Evolutionary conservation across 2,329 filamentous ascomycete species (phyloP).

Genomic region (Neonectria sp.): DNA sequence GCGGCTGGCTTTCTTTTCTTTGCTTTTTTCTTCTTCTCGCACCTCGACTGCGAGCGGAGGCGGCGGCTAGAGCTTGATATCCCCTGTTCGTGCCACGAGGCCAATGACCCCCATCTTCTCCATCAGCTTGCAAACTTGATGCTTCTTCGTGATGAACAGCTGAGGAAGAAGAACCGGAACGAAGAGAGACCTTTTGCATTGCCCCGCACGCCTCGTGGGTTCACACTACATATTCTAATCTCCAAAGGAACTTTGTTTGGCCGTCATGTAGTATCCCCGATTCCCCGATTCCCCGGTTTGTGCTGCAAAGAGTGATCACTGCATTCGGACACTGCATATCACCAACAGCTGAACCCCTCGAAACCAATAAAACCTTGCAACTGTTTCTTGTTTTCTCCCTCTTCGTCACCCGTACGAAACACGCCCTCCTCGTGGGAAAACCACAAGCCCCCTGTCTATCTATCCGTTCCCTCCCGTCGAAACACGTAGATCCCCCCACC

Average conservation of each 20-base stretch:
- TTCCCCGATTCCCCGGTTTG: not conserved
- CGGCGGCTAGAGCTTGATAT: not conserved
- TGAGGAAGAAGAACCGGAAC: not conserved
- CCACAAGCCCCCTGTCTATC: not conserved
- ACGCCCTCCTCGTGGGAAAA: not conserved
- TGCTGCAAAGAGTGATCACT: not conserved
- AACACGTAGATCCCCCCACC: constrained; percentile 29
- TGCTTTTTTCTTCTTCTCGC: not conserved
- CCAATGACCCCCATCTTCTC: constrained; percentile 31
- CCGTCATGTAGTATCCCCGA: not conserved
- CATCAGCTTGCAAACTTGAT: constrained; percentile 31
- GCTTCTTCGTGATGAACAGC: not conserved
- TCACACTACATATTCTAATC: not conserved
- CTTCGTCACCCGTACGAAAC: not conserved
- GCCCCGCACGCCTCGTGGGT: not conserved
- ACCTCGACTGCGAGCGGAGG: constrained; percentile 6
- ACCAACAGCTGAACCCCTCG: not conserved
- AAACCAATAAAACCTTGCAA: not conserved
- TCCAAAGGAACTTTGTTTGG: not conserved
- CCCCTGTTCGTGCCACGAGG: constrained; percentile 42
- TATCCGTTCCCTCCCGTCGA: constrained; percentile 7
- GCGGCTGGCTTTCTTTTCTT: not conserved
- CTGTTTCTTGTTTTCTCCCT: not conserved
- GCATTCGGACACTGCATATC: not conserved
- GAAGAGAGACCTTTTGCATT: not conserved